Base-by-base conservation (phyloP, 768 basidiomycete genomes). In the Pleurotus tuber-regium region DNA sequence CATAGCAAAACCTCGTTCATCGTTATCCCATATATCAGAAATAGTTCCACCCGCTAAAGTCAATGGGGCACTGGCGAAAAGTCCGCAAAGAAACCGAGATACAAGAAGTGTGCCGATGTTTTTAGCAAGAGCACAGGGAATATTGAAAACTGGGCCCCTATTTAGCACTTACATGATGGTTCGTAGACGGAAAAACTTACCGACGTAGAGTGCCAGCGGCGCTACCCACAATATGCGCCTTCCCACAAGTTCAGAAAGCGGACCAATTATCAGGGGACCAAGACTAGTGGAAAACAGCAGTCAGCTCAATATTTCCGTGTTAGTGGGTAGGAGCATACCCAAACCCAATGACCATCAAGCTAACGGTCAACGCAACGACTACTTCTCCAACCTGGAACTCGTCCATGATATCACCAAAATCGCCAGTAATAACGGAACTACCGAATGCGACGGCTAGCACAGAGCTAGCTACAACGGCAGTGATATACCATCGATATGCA, bases 1-100 rank as follows among this genome's bases (percentile, higher is more conserved):
- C 12, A 70, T 66, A 6, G 76, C 73, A 6, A 76, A 53, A 3
- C 70, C 74, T 3, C 75, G 67, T 43, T 78, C 75, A 28, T 68
- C 63, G n/a, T 73, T 59, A 16, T 56, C 58, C 67, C 70, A 75
- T 26, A 75, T 66, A 47, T 75, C 73, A 29, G 67, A 54, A 29
- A 74, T 56, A 1, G 63, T 62, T 7, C 70, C 72, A 4, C 71
- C 70, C 1, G 70, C 66, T 43, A 72, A 69, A n/a, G 71, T 72
- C 8, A 74, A 57, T 4, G 71, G 70, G 4, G 69, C 63, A 4
- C 70, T 68, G 4, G 72, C 74, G 43, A 70, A 71, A 10, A 64
- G 62, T 21, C 75, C 76, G 1, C 70, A 71, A 7, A 76, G 56
- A 35, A 73, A 62, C 10, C 74, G 64, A 28, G 65, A 64, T 28